Conservation (phyloP, 768 basidiomycete species). For the Trametes villosa region DNA sequence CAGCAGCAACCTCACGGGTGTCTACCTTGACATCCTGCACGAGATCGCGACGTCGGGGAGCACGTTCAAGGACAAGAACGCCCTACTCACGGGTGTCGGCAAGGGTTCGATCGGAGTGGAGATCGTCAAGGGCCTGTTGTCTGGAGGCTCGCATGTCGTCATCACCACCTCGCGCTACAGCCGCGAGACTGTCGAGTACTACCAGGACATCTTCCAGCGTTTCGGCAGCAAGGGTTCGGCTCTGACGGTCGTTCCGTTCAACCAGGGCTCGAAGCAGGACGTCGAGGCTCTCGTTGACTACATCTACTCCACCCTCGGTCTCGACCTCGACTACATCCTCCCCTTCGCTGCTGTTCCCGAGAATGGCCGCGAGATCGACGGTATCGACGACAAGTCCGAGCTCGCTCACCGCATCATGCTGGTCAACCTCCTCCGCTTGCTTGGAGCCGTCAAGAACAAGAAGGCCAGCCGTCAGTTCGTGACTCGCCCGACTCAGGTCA, state of each 20-base stretch:
- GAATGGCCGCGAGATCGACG: slow-evolving; percentile 98
- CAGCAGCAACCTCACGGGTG: slow-evolving; percentile 93
- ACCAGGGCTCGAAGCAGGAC: slow-evolving; percentile 98
- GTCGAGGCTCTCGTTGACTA: slow-evolving; percentile 98
- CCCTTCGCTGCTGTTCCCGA: slow-evolving; percentile 99
- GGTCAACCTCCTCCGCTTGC: slow-evolving; percentile 92
- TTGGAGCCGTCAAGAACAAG: slow-evolving; percentile 97
- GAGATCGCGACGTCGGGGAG: slow-evolving; percentile 99
- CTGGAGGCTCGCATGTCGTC: slow-evolving; percentile 95
- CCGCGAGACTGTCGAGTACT: slow-evolving; percentile 95
- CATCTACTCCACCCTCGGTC: slow-evolving; percentile 91
- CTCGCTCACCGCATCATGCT: slow-evolving; percentile 99
- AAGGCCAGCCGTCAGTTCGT: slow-evolving; percentile 97
- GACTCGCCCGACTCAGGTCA: slow-evolving; percentile 97
- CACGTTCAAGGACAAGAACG: slow-evolving; percentile 99
- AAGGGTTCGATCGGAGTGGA: slow-evolving; percentile 98
- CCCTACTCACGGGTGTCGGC: slow-evolving; percentile 95
- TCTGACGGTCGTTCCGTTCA: slow-evolving; percentile 97
- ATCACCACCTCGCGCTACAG: slow-evolving; percentile 98
- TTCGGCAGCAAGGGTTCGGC: slow-evolving; percentile 96
- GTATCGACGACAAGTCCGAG: slow-evolving; percentile 96
- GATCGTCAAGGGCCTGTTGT: slow-evolving; percentile 93
- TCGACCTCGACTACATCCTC: slow-evolving; percentile 98
- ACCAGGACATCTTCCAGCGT: slow-evolving; percentile 96
- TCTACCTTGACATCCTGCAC: slow-evolving; percentile 95